Percentiles rank a stretch among this genome's conserved stretches.
These are phyloP conservation scores for Penicillium alfredii DNA, from an alignment of 495 filamentous ascomycete species.

Conservation along the genomic window DNA sequence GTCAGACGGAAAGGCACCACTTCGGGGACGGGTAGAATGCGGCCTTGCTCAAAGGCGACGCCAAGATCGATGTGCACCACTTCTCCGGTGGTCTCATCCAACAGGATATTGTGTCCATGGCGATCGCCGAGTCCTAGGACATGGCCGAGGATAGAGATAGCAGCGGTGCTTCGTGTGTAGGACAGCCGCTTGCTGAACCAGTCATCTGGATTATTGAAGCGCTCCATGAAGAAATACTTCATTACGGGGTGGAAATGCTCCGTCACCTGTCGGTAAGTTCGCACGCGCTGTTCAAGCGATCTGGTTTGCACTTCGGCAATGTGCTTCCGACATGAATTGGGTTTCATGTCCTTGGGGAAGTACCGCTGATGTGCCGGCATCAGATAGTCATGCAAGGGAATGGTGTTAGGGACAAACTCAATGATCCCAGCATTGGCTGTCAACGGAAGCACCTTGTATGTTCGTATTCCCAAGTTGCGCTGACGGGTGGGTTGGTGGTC, in stretches of 20 bases:
- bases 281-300: conserved; percentile 62
- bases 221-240: conserved; percentile 94
- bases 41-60: conserved; percentile 92
- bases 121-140: conserved; percentile 92
- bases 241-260: conserved; percentile 88
- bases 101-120: conserved; percentile 92
- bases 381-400: conserved; percentile 82
- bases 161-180: conserved; percentile 87
- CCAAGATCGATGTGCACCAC: conserved; percentile 96
- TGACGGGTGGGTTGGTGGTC: conserved; percentile 80
- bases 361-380: conserved; percentile 86
- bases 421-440: conserved; percentile 83
- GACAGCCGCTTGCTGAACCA: conserved; percentile 85
- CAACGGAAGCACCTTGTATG: conserved; percentile 92
- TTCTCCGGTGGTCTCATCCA: conserved; percentile 86
- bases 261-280: conserved; percentile 64
- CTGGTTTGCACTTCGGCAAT: conserved; percentile 66
- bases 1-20: conserved; percentile 92
- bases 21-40: conserved; percentile 87
- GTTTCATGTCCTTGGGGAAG: conserved; percentile 77
- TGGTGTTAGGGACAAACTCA: conserved; percentile 90
- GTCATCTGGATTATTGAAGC: conserved; percentile 87
- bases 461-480: conserved; percentile 80
- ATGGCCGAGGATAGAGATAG: conserved; percentile 91
- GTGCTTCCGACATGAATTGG: conserved; percentile 63